These are phyloP conservation scores for Escovopsis weberi DNA, from an alignment of 2,329 filamentous ascomycete species.

Conservation along the genomic window DNA sequence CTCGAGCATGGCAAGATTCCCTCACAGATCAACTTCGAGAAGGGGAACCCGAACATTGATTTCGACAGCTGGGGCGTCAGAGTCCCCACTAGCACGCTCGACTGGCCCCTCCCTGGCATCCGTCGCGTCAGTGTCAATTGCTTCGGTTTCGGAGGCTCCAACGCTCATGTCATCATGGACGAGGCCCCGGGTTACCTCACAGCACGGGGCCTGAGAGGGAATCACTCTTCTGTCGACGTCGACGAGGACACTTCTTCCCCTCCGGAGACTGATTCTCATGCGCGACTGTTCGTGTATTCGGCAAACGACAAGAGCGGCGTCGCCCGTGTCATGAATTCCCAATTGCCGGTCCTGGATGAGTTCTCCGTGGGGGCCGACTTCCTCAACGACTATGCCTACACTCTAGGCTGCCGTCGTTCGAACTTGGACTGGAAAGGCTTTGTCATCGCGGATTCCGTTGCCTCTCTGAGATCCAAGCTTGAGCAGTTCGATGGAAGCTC, in stretches of 20 bases:
- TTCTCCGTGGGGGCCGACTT: constrained; percentile 7
- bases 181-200: constrained; percentile 28
- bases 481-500: constrained; percentile 6
- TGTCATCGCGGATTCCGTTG: constrained; percentile 19
- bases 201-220: constrained; percentile 18
- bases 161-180: constrained; percentile 38
- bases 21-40: constrained; percentile 35
- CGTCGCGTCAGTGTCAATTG: constrained; percentile 40
- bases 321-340: constrained; percentile 20
- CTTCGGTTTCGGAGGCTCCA: constrained; percentile 45
- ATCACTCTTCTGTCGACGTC: constrained; percentile 17
- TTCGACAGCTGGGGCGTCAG: constrained; percentile 32
- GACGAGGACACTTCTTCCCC: not conserved
- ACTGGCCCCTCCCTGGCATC: constrained; percentile 29
- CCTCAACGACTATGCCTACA: constrained; percentile 31
- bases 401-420: constrained; percentile 29
- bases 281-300: constrained; percentile 28
- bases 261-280: not conserved
- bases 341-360: constrained; percentile 17
- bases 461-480: constrained; percentile 20
- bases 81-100: constrained; percentile 24
- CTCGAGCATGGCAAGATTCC: constrained; percentile 38
- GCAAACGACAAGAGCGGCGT: constrained; percentile 28
- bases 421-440: constrained; percentile 27
- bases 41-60: constrained; percentile 31